Conservation (phyloP, 2,329 filamentous ascomycete genomes). For the Verticillium klebahnii region DNA sequence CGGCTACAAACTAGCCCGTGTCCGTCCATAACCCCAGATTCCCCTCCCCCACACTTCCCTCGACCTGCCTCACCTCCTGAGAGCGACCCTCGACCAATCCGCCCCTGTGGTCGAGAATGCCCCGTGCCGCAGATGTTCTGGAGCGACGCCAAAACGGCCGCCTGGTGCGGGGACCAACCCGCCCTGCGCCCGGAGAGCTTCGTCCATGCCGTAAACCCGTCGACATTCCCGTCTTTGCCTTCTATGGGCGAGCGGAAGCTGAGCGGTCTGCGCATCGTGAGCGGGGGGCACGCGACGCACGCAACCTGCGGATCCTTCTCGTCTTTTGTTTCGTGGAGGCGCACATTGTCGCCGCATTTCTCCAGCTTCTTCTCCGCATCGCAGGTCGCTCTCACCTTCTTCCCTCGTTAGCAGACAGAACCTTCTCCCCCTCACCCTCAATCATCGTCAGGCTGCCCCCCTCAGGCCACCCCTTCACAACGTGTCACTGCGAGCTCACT, state of each 20-base stretch:
- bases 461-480: background rate
- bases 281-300: background rate
- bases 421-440: background rate
- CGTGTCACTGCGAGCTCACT: background rate
- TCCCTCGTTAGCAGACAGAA: background rate
- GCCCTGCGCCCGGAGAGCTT: background rate
- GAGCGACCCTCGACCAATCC: background rate
- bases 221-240: background rate
- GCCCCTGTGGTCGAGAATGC: no score
- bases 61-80: background rate
- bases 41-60: background rate
- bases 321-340: background rate
- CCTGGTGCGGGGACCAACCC: background rate
- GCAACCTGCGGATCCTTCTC: background rate
- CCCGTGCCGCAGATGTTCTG: no score
- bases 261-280: background rate
- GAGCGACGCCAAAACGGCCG: background rate
- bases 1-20: background rate
- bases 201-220: background rate
- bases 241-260: background rate
- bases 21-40: background rate
- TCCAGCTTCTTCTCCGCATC: background rate
- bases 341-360: background rate
- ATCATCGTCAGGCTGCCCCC: background rate
- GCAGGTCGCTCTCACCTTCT: background rate